Base-by-base conservation (phyloP, 257 asterid species). In the Salvia splendens region DNA sequence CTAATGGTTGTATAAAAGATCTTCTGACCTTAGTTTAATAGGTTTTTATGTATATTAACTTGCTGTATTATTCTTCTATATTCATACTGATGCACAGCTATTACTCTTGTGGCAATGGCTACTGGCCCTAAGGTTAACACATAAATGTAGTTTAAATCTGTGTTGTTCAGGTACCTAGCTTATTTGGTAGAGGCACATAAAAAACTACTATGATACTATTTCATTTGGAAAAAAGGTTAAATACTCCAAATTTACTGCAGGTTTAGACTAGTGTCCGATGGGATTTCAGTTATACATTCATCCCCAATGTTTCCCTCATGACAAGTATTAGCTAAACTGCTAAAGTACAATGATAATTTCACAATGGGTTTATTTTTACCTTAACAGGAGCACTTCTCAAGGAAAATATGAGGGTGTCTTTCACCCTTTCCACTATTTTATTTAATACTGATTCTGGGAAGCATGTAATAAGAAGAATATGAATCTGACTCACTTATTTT, bases 371-470 rank as follows among this genome's bases (percentile, higher is more conserved):
- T 24, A 24, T 24, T 24, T 24, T 2, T 24, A 24, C 30, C 2
- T 24, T 24, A 24, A 24, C 38, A 9, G 15, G 38, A 24, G 12
- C 58, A 17, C 36, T 24, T 6, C 6, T 1, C 24, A n/a, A 17
- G 58, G 32, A 24, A 24, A 53, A 5, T 14, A 24, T 53, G 60
- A 24, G 36, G 59, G 14, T 53, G 14, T 24, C 5, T 53, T 53
- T 5, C 12, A n/a, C 59, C 2, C 5, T 10, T 17, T 53, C 8
- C 16, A 35, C 2, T 52, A 20, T 50, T 32, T 17, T 32, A 14
- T 6, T 61, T 41, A 30, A 52, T 43, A 51, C 45, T 49, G 61
- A 59, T 69, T 24, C 38, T 20, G 5, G 43, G 30, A n/a, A 40
- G 69, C 2, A 54, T 62, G 28, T 32, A 51, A 40, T 15, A 50